These are phyloP conservation scores for Crithidia bombi DNA, from an alignment of 208 protist species.

Conservation along the genomic window DNA sequence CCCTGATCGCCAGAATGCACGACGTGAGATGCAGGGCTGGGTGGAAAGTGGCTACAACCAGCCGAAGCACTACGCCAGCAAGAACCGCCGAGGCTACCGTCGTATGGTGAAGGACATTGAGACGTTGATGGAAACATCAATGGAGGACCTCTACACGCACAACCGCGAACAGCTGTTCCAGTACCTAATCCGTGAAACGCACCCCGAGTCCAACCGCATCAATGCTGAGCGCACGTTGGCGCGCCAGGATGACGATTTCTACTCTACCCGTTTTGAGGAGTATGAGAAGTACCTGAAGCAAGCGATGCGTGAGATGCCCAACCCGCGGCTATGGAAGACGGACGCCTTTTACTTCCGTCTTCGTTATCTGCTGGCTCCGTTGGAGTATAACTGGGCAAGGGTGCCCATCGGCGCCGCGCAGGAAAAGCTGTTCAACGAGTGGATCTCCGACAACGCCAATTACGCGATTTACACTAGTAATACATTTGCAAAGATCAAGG, in stretches of 20 bases:
- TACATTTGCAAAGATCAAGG: slow-evolving; percentile 65
- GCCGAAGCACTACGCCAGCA: slow-evolving; percentile 89
- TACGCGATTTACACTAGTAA: slow-evolving; percentile 84
- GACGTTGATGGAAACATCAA: slow-evolving; percentile 88
- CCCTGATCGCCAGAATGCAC: slow-evolving; percentile 82
- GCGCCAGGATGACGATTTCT: slow-evolving; percentile 90
- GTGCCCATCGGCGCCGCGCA: slow-evolving; percentile 74
- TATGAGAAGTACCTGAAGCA: slow-evolving; percentile 91
- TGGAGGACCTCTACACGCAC: slow-evolving; percentile 90
- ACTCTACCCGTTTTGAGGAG: slow-evolving; percentile 88
- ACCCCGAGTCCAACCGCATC: slow-evolving; percentile 89
- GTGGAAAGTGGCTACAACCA: slow-evolving; percentile 90
- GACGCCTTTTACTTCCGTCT: slow-evolving; percentile 92
- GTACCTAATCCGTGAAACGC: slow-evolving; percentile 86
- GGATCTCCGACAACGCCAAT: slow-evolving; percentile 83
- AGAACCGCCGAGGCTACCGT: slow-evolving; percentile 89
- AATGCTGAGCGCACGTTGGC: slow-evolving; percentile 83
- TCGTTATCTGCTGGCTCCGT: slow-evolving; percentile 77
- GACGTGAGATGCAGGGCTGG: slow-evolving; percentile 83
- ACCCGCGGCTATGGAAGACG: slow-evolving; percentile 89
- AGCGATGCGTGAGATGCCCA: slow-evolving; percentile 89
- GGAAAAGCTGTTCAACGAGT: slow-evolving; percentile 87
- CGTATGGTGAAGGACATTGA: slow-evolving; percentile 91
- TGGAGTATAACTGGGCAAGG: slow-evolving; percentile 92
- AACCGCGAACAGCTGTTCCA: slow-evolving; percentile 90